Base-by-base conservation (phyloP, 768 basidiomycete genomes). In the Exsudoporus frostii region DNA sequence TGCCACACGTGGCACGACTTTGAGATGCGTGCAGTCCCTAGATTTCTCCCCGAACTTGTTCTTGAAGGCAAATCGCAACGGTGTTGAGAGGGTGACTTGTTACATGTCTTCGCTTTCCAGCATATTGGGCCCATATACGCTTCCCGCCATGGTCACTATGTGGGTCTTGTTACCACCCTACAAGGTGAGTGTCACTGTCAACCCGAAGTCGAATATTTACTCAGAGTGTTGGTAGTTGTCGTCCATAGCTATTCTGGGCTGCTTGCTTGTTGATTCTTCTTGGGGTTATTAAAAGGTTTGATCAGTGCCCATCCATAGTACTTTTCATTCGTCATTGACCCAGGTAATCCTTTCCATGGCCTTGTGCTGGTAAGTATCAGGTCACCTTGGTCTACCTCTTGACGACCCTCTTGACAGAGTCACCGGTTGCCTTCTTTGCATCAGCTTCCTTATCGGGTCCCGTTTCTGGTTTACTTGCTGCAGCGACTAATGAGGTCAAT, bases 131-230 rank as follows among this genome's bases (percentile, higher is more conserved):
- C 86, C 2, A 77, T 51, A 68, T 80, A n/a, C n/a, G 43, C 75
- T 86, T 63, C 86, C 88, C 0, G 66, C 79, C 1, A 81, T 87
- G 77, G 67, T 87, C 44, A 76, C 79, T 0, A 59, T 81, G 1
- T 90, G 88, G 87, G 87, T n/a, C 43, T 86, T n/a, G 76, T 83
- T 14, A 76, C 79, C 10, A 75, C 82, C 9, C 70, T 81, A 41
- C 85, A 88, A 76, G 85, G 83, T 77, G 24, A 54, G 30, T 57
- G 10, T 41, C n/a, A 17, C 11, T 42, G n/a, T 45, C 22, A 22
- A n/a, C 19, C 9, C 7, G 30, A n/a, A 30, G 24, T 33, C n/a
- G 5, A 7, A 22, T 3, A 40, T 45, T 30, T 19, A 29, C 37
- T 46, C 22, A 36, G 11, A 34, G 22, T 10, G 11, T 11, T 13